Evolutionary conservation across 129 eudicot genomes (phyloP).

Genomic region (Centella asiatica): DNA sequence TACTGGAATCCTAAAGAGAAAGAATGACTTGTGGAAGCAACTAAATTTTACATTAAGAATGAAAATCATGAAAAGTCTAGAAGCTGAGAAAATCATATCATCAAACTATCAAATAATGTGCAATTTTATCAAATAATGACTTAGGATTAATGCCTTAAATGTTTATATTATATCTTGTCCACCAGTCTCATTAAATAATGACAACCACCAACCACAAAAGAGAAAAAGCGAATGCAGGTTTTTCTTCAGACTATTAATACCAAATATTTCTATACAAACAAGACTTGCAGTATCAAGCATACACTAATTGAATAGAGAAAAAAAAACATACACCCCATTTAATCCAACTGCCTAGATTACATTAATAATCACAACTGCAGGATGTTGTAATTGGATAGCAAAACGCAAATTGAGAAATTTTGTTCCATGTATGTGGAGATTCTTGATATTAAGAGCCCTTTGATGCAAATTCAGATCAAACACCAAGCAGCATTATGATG

Average conservation of each 20-base stretch:
- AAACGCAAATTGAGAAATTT: neutral
- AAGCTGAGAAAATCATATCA: conserved; percentile 12
- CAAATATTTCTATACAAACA: conserved; percentile 8
- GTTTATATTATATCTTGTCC: conserved; percentile 14
- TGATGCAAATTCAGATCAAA: conserved; percentile 15
- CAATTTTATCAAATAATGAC: conserved; percentile 9
- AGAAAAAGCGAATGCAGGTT: conserved; percentile 2
- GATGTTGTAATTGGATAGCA: conserved; percentile 4
- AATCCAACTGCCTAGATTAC: conserved; percentile 4
- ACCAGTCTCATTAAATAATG: conserved; percentile 9
- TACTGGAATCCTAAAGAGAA: conserved; percentile 11
- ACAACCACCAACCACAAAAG: conserved; percentile 1
- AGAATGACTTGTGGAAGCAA: conserved; percentile 9
- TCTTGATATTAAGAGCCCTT: conserved; percentile 4
- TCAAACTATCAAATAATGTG: conserved; percentile 11
- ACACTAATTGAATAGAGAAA: neutral
- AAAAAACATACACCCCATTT: neutral
- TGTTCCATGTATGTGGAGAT: conserved; percentile 9
- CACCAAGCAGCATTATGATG: neutral
- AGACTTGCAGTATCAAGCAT: neutral
- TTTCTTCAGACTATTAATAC: neutral
- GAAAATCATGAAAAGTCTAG: conserved; percentile 8
- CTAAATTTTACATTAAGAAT: neutral
- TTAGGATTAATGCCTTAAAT: conserved; percentile 22
- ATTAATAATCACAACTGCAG: conserved; percentile 15